Percentiles rank a stretch among this genome's conserved stretches.
phyloP scores from a whole-genome alignment of 116 monocot genomes.

The Iris pallida region DNA sequence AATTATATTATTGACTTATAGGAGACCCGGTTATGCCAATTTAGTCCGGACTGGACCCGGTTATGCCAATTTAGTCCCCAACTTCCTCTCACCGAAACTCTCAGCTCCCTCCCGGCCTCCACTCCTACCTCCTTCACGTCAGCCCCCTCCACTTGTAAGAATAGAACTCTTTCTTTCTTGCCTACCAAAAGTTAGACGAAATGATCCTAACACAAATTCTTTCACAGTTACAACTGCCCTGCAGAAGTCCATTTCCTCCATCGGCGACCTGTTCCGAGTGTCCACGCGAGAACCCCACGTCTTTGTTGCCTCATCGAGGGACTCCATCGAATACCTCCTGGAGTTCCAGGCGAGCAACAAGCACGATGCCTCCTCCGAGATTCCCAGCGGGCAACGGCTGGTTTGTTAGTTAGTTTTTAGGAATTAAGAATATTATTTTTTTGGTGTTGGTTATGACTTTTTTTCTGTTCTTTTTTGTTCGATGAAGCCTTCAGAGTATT shows the following conservation, averaged over 20 bases:
- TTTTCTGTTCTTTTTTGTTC: constrained; percentile 21
- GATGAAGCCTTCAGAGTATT: constrained; percentile 70
- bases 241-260: constrained; percentile 48
- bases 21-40: no score
- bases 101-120: constrained; percentile 59
- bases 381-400: constrained; percentile 70
- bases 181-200: neutral
- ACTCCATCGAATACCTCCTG: constrained; percentile 77
- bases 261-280: constrained; percentile 78
- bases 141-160: constrained; percentile 89
- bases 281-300: constrained; percentile 53
- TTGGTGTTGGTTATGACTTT: no score
- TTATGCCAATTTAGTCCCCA: no score
- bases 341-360: constrained; percentile 56
- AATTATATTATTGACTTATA: no score
- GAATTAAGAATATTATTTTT: no score
- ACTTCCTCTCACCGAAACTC: constrained; percentile 71
- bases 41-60: no score
- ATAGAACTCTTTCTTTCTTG: neutral
- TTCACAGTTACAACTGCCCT: constrained; percentile 63
- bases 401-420: constrained; percentile 29
- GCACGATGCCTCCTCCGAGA: constrained; percentile 86
- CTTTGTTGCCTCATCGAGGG: constrained; percentile 73
- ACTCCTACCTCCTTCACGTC: constrained; percentile 71
- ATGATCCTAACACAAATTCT: neutral